phyloP scores from a whole-genome alignment of 208 protist genomes.

The Porcisia deanei region DNA sequence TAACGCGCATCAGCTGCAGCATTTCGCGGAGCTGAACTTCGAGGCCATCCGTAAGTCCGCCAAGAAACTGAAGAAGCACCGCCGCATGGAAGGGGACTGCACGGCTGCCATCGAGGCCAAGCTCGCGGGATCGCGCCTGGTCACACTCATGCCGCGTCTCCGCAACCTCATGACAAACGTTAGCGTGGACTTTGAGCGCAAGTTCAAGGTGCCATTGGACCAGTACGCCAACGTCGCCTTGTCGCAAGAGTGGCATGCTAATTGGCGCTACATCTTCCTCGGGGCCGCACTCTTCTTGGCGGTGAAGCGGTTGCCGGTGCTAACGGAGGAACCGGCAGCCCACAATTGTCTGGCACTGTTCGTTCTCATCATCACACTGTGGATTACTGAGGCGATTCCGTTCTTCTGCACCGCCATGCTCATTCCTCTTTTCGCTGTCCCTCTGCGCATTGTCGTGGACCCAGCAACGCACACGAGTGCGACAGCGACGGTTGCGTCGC shows the following conservation, averaged over 20 bases:
- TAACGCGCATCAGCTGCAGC: slow-evolving; percentile 85
- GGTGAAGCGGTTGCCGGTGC: slow-evolving; percentile 64
- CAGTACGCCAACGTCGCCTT: slow-evolving; percentile 78
- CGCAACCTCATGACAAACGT: slow-evolving; percentile 69
- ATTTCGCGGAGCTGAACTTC: slow-evolving; percentile 91
- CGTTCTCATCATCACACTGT: slow-evolving; percentile 83
- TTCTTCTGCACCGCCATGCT: slow-evolving; percentile 93
- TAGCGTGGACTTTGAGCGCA: slow-evolving; percentile 80
- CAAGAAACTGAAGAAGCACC: slow-evolving; percentile 91
- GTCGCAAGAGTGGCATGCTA: slow-evolving; percentile 69
- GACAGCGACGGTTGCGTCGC: slow-evolving; percentile 63
- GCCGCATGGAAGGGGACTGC: slow-evolving; percentile 71
- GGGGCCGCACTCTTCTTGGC: slow-evolving; percentile 67
- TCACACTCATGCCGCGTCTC: slow-evolving; percentile 71
- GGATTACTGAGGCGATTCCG: slow-evolving; percentile 92
- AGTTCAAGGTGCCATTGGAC: slow-evolving; percentile 83
- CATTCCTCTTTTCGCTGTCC: slow-evolving; percentile 88
- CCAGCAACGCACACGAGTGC: slow-evolving; percentile 51
- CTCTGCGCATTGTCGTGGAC: slow-evolving; percentile 79
- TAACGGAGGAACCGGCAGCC: slow-evolving; percentile 63
- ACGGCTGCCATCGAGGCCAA: slow-evolving; percentile 73
- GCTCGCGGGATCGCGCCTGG: slow-evolving; percentile 69
- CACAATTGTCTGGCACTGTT: slow-evolving; percentile 93
- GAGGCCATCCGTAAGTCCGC: slow-evolving; percentile 84
- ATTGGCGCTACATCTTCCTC: slow-evolving; percentile 82